A percentile compares a stretch with the other conserved stretches of the same genome.
phyloP scores from a whole-genome alignment of 1,284 basidiomycete genomes.

The Irpex sp. region DNA sequence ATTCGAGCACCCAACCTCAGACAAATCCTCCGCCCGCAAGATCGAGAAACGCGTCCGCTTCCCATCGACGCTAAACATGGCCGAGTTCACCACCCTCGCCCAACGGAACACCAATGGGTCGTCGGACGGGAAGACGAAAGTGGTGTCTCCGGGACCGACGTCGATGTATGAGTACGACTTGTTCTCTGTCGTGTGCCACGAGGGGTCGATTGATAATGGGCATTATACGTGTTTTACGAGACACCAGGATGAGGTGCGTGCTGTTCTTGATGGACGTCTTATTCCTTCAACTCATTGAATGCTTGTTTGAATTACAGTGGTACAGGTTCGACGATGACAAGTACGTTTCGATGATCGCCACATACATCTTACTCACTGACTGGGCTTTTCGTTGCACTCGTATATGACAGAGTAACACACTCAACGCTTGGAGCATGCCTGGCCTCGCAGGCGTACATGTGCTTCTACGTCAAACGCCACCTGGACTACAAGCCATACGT shows the following conservation, averaged over 20 bases:
- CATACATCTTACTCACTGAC: too few species aligned
- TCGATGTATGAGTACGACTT: constrained; percentile 88
- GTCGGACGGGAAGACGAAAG: background rate
- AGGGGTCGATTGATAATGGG: constrained; percentile 92
- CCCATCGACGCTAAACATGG: constrained; percentile 85
- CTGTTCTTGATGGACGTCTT: too few species aligned
- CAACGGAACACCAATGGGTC: constrained; percentile 39
- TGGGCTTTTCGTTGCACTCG: background rate
- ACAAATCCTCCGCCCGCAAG: constrained; percentile 74
- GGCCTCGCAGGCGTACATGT: constrained; percentile 81
- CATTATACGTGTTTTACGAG: constrained; percentile 89
- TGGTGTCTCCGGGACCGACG: constrained; percentile 46
- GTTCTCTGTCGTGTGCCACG: constrained; percentile 92
- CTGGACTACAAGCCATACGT: constrained; percentile 75
- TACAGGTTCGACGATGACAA: constrained; percentile 95
- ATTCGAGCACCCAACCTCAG: constrained; percentile 83
- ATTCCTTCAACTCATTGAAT: background rate
- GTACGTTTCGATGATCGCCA: constrained; percentile 36
- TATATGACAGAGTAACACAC: constrained; percentile 56
- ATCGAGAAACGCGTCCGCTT: constrained; percentile 85
- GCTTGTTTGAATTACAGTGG: constrained; percentile 54
- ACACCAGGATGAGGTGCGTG: constrained; percentile 67
- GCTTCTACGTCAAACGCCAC: constrained; percentile 87
- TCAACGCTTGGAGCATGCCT: constrained; percentile 68
- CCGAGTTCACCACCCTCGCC: constrained; percentile 73